A percentile compares a stretch with the other conserved stretches of the same genome.
Evolutionary conservation across 2,329 filamentous ascomycete genomes (phyloP).

Genomic region (Neoscytalidium dimidiatum): DNA sequence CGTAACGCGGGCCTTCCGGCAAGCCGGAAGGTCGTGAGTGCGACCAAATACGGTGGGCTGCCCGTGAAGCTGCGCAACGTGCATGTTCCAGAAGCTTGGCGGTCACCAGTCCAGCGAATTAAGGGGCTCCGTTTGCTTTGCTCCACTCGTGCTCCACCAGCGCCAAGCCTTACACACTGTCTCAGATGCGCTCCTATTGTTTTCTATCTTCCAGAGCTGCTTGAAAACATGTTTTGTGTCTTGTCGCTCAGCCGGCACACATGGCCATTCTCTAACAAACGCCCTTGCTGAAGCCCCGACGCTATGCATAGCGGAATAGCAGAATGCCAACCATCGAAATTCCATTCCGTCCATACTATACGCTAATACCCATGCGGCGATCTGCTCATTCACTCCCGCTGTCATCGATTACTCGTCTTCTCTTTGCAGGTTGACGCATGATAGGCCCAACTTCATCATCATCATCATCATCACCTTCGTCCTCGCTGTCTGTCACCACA

Average conservation of each 20-base stretch:
- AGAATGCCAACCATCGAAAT: background rate
- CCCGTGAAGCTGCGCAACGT: background rate
- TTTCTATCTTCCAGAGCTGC: background rate
- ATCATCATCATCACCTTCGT: background rate
- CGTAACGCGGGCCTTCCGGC: slow-evolving; percentile 5
- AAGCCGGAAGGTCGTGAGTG: background rate
- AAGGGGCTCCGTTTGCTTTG: background rate
- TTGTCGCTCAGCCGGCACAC: background rate
- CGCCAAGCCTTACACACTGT: background rate
- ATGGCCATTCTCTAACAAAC: background rate
- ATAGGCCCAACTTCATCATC: background rate
- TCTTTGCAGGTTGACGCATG: background rate
- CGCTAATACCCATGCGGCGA: no score
- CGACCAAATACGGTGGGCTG: background rate
- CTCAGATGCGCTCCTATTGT: background rate
- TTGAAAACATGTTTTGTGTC: background rate
- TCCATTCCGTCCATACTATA: background rate
- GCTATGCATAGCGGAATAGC: background rate
- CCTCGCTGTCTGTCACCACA: slow-evolving; percentile 3
- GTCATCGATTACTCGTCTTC: slow-evolving; percentile 9
- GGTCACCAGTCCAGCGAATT: background rate
- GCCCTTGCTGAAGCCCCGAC: background rate
- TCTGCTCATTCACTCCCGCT: slow-evolving; percentile 16
- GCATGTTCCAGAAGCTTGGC: slow-evolving; percentile 1
- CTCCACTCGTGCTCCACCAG: background rate